These are phyloP conservation scores for Coemansia sp. DNA, from an alignment of 192 early-diverging fungal species.

Conservation along the genomic window DNA sequence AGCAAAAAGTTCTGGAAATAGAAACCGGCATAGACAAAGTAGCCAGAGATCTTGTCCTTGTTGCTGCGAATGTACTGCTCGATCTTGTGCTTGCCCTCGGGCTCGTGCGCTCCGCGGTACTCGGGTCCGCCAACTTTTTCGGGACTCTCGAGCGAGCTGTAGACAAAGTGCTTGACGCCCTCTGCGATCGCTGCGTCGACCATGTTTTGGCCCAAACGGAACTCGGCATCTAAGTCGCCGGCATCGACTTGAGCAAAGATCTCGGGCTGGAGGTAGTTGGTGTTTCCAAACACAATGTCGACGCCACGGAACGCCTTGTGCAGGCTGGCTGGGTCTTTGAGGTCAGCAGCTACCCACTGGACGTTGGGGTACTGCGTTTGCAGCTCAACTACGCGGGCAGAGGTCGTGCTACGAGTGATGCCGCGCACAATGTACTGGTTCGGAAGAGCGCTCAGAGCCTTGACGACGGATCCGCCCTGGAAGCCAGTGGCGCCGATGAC, in stretches of 20 bases:
- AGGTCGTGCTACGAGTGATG: slow-evolving; percentile 23
- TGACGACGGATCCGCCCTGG: slow-evolving; percentile 37
- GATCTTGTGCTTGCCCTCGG: slow-evolving; percentile 40
- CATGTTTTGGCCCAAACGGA: slow-evolving; percentile 31
- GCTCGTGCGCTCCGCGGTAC: slow-evolving; percentile 23
- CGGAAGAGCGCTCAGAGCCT: slow-evolving; percentile 25
- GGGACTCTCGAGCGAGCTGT: slow-evolving; percentile 35
- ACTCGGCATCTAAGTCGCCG: slow-evolving; percentile 38
- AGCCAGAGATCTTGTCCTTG: slow-evolving; percentile 22
- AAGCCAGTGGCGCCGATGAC: slow-evolving; percentile 48
- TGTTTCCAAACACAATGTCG: slow-evolving; percentile 40
- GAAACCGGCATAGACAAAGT: slow-evolving; percentile 23
- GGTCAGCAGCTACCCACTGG: slow-evolving; percentile 22
- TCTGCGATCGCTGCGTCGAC: slow-evolving; percentile 39
- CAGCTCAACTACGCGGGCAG: slow-evolving; percentile 16
- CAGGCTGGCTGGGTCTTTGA: slow-evolving; percentile 26
- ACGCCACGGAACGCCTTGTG: slow-evolving; percentile 23
- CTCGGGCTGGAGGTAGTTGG: slow-evolving; percentile 26
- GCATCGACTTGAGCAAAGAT: background rate
- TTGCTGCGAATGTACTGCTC: slow-evolving; percentile 39
- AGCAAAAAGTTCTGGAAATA: slow-evolving; percentile 42
- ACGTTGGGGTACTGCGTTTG: slow-evolving; percentile 28
- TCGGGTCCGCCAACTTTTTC: slow-evolving; percentile 17
- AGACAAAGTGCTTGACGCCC: slow-evolving; percentile 29
- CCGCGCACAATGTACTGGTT: slow-evolving; percentile 36